Percentiles rank a stretch among this genome's conserved stretches.
Evolutionary conservation across 1,139 yeast genomes (phyloP).

Genomic region (Kodamaea ohmeri): DNA sequence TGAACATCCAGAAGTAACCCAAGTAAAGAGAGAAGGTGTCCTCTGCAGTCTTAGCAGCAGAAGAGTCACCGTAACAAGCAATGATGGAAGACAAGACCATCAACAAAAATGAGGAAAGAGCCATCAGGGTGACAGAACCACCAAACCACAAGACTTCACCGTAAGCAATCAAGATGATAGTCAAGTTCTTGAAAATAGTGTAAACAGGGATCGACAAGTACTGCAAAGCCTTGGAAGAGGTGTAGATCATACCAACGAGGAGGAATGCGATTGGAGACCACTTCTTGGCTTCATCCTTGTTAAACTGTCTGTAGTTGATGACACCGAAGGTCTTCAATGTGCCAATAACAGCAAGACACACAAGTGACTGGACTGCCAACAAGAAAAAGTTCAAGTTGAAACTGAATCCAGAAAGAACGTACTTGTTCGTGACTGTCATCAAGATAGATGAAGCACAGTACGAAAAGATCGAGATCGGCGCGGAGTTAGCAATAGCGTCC

Average conservation of each 20-base stretch:
- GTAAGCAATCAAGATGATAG: slow-evolving; percentile 93
- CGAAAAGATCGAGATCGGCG: slow-evolving; percentile 78
- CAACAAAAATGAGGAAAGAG: slow-evolving; percentile 78
- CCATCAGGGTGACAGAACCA: slow-evolving; percentile 87
- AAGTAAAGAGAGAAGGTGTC: slow-evolving; percentile 51
- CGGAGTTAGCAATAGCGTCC: slow-evolving; percentile 68
- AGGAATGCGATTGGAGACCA: slow-evolving; percentile 92
- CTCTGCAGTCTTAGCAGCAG: slow-evolving; percentile 33
- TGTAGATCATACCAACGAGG: slow-evolving; percentile 91
- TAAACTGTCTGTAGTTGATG: slow-evolving; percentile 83
- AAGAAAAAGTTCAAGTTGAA: slow-evolving; percentile 92
- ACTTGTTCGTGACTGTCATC: slow-evolving; percentile 98
- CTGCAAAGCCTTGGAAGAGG: slow-evolving; percentile 92
- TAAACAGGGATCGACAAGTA: slow-evolving; percentile 90
- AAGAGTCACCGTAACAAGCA: slow-evolving; percentile 78
- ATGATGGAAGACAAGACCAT: slow-evolving; percentile 93
- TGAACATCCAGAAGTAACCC: slow-evolving; percentile 96
- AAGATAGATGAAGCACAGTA: slow-evolving; percentile 91
- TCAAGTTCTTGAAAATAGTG: slow-evolving; percentile 95
- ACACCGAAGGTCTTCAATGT: slow-evolving; percentile 68
- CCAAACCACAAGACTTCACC: slow-evolving; percentile 99
- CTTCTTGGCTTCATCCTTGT: slow-evolving; percentile 84
- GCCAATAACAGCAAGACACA: slow-evolving; percentile 74
- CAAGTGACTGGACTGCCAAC: slow-evolving; percentile 76
- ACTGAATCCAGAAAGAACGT: slow-evolving; percentile 74